Evolutionary conservation across 2,329 filamentous ascomycete genomes (phyloP).

Genomic region (Phaeosphaeria sp.): DNA sequence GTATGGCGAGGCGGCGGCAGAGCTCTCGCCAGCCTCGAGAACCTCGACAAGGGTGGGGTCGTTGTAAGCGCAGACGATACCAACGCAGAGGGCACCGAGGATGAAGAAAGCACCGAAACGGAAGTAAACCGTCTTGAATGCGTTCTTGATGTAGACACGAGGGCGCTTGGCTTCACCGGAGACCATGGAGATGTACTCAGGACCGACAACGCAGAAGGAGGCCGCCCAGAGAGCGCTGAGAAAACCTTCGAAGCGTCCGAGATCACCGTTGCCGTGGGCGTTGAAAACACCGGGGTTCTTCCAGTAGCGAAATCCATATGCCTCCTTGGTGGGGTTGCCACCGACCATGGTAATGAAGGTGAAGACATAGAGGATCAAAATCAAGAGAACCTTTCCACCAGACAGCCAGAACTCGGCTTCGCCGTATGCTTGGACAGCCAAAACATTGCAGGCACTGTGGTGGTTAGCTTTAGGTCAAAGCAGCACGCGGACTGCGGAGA

Average conservation of each 20-base stretch:
- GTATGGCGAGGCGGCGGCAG: constrained; percentile 66
- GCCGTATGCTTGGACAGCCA: constrained; percentile 56
- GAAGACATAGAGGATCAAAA: constrained; percentile 54
- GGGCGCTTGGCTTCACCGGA: constrained; percentile 56
- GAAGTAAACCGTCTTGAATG: constrained; percentile 57
- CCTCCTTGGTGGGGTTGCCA: constrained; percentile 52
- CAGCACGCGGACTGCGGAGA: not conserved
- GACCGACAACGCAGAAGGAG: constrained; percentile 56
- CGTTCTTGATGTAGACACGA: constrained; percentile 54
- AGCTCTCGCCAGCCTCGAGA: constrained; percentile 34
- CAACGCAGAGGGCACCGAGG: constrained; percentile 53
- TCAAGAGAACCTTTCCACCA: constrained; percentile 55
- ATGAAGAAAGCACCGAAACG: constrained; percentile 58
- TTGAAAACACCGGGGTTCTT: constrained; percentile 45
- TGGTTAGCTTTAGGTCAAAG: constrained; percentile 17
- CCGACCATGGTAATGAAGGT: constrained; percentile 57
- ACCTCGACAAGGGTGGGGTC: constrained; percentile 72
- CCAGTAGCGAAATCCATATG: constrained; percentile 56
- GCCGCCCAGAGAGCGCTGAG: constrained; percentile 51
- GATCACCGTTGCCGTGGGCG: constrained; percentile 28
- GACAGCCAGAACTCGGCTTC: constrained; percentile 56
- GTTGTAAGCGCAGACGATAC: constrained; percentile 65
- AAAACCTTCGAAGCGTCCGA: constrained; percentile 47
- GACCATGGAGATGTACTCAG: constrained; percentile 59
- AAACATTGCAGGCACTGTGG: constrained; percentile 53